Percentiles rank a stretch among this genome's conserved stretches.
phyloP scores from a whole-genome alignment of 208 protist species.

The Tritrichomonas musculus region DNA sequence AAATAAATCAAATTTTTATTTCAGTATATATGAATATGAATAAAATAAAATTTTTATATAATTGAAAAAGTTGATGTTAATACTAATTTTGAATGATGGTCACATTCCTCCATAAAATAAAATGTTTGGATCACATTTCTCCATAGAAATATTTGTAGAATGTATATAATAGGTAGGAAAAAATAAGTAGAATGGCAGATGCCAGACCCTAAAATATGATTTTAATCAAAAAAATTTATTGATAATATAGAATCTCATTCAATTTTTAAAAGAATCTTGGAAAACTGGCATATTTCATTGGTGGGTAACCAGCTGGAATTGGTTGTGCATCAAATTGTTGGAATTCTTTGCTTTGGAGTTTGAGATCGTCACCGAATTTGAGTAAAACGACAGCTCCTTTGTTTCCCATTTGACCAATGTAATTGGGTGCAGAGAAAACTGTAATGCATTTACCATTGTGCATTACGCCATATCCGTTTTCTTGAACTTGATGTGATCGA shows the following conservation, averaged over 20 bases:
- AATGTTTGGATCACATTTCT: not conserved
- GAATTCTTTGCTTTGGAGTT: not conserved
- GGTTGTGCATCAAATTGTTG: not conserved
- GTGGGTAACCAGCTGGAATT: not conserved
- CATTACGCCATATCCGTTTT: slow-evolving; percentile 48
- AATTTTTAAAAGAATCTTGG: not conserved
- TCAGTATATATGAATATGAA: not conserved
- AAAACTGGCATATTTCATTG: slow-evolving; percentile 20
- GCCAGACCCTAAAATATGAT: not conserved
- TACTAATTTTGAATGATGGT: not conserved
- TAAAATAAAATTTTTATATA: not conserved
- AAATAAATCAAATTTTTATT: not conserved
- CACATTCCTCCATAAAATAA: not conserved
- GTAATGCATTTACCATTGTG: slow-evolving; percentile 47
- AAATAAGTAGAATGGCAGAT: not conserved
- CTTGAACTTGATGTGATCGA: slow-evolving; percentile 50
- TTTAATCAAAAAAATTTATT: not conserved
- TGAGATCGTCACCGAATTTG: not conserved
- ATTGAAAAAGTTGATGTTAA: not conserved
- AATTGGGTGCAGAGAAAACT: slow-evolving; percentile 48
- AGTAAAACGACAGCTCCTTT: not conserved
- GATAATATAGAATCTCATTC: not conserved
- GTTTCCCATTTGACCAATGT: slow-evolving; percentile 26
- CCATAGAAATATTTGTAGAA: not conserved
- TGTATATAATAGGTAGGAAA: not conserved